Base-by-base conservation (phyloP, 306 rosid species). In the Purshia tridentata region DNA sequence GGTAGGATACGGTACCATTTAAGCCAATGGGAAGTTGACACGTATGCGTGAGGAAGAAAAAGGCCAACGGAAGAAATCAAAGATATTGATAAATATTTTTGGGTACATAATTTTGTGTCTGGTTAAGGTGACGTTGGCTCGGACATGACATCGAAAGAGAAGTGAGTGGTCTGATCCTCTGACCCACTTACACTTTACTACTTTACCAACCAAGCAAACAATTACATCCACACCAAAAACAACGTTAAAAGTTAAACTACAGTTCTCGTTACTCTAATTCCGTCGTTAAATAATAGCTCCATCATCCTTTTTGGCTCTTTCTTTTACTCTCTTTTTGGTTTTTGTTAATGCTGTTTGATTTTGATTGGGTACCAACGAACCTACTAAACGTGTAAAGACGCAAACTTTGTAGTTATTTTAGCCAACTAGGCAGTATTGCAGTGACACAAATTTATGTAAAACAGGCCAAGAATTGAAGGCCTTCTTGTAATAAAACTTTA, bases 101-200 rank as follows among this genome's bases (percentile, higher is more conserved):
- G 50, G 58, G 29, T 13, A 66, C 78, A 77, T 81, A 20, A 81
- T 67, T 85, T 29, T 50, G 55, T 78, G 85, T 79, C 84, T 57
- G 83, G 72, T 69, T 82, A 81, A 88, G 90, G 89, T 82, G 87
- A 84, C 82, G 81, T 81, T 82, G 79, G 83, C 65, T 74, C 84
- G 64, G 81, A 82, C 74, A 77, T 42, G 87, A 84, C 75, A 65
- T 46, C 8, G 78, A 82, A 55, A 42, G 80, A 39, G 80, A 51
- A 15, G 74, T 78, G 75, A 80, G 57, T 71, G 78, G 77, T 72
- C 82, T 72, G 83, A 70, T 88, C 81, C 66, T 35, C 37, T 80
- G 53, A 39, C 53, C 63, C 41, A 14, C 63, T 3, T 65, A 4
- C 35, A 29, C 35, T 29, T 23, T 19, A 14, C 0, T 8, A 18